These are phyloP conservation scores for Sesbania bispinosa DNA, from an alignment of 306 rosid species.

Conservation along the genomic window DNA sequence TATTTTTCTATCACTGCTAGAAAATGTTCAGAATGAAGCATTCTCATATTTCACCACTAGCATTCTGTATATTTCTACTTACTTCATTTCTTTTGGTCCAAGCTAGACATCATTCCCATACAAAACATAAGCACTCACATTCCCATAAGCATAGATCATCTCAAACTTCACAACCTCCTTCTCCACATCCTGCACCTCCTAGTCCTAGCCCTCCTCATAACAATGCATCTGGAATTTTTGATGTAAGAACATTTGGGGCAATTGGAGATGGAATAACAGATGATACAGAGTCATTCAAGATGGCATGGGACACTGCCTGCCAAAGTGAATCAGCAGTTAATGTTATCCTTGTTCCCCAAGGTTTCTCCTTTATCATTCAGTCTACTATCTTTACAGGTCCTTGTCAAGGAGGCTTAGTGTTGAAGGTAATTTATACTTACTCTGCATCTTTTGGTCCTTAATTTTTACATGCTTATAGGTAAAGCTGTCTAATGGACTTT, in stretches of 20 bases:
- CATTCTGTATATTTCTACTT: constrained; percentile 32
- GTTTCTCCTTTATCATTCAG: constrained; percentile 62
- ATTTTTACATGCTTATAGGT: background rate
- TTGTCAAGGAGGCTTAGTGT: constrained; percentile 52
- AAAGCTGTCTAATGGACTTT: constrained; percentile 1
- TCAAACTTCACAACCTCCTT: constrained; percentile 49
- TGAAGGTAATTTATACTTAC: constrained; percentile 49
- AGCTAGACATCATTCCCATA: constrained; percentile 58
- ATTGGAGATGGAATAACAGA: constrained; percentile 70
- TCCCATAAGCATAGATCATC: constrained; percentile 45
- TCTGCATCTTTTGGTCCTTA: background rate
- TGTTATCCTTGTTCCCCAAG: constrained; percentile 57
- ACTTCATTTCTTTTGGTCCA: constrained; percentile 41
- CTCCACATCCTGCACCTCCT: constrained; percentile 32
- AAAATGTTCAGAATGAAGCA: constrained; percentile 40
- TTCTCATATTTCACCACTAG: constrained; percentile 24
- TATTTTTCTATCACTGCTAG: background rate
- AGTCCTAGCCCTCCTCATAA: constrained; percentile 31
- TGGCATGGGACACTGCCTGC: constrained; percentile 90
- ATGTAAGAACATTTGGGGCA: constrained; percentile 71
- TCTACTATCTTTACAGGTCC: constrained; percentile 87
- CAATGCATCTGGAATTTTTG: constrained; percentile 36
- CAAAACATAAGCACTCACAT: constrained; percentile 48
- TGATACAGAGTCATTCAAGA: constrained; percentile 80
- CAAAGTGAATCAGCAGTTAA: constrained; percentile 42